These are phyloP conservation scores for Exophiala spinifera DNA, from an alignment of 2,329 filamentous ascomycete genomes.

Conservation along the genomic window DNA sequence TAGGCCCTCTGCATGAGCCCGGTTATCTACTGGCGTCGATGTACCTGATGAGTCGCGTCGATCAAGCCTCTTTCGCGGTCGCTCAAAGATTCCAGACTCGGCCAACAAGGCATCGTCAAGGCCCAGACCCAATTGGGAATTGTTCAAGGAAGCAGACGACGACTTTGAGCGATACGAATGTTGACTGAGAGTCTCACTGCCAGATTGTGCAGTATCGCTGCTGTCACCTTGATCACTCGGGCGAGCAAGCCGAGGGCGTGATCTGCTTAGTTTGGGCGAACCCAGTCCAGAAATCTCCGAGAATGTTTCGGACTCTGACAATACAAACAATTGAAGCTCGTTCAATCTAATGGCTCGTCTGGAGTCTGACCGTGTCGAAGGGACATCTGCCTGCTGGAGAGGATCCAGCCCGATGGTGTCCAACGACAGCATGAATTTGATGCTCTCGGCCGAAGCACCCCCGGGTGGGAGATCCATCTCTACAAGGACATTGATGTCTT, in stretches of 20 bases:
- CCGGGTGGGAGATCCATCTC: slow-evolving; percentile 16
- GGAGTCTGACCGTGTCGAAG: slow-evolving; percentile 1
- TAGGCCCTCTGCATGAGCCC: slow-evolving; percentile 10
- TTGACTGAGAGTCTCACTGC: slow-evolving; percentile 16
- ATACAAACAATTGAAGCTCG: slow-evolving; percentile 22
- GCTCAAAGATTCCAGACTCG: slow-evolving; percentile 14
- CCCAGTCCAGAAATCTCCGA: slow-evolving; percentile 23
- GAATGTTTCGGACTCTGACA: slow-evolving; percentile 25
- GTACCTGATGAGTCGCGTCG: slow-evolving; percentile 6
- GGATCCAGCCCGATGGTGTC: slow-evolving; percentile 18
- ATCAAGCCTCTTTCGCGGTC: slow-evolving; percentile 1
- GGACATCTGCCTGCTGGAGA: slow-evolving; percentile 1
- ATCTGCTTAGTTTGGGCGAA: slow-evolving; percentile 23
- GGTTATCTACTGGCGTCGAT: slow-evolving; percentile 12
- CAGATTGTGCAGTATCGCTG: slow-evolving; percentile 10
- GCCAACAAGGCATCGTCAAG: slow-evolving; percentile 13
- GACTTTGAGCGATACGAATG: slow-evolving; percentile 15
- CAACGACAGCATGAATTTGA: slow-evolving; percentile 23
- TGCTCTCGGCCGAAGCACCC: slow-evolving; percentile 13
- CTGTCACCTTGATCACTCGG: slow-evolving; percentile 8
- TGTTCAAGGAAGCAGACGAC: slow-evolving; percentile 11
- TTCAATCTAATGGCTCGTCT: slow-evolving; percentile 19
- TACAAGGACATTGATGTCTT: slow-evolving; percentile 40
- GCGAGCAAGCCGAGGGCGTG: slow-evolving; percentile 17
- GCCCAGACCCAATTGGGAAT: slow-evolving; percentile 17